Conservation (phyloP, 306 rosid species). For the Dryas drummondii region DNA sequence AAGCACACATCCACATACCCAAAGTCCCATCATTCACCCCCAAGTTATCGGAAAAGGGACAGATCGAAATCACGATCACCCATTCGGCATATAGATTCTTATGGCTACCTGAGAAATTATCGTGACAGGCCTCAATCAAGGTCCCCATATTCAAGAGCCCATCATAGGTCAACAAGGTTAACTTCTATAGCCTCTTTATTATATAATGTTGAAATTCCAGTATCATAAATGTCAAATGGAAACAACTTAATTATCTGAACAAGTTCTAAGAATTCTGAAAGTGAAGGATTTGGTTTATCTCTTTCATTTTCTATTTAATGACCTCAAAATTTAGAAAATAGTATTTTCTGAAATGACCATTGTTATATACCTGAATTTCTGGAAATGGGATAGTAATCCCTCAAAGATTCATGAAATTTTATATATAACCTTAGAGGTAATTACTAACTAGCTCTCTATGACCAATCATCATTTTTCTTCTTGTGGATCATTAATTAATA, state of each 20-base stretch:
- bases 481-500: background rate
- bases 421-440: background rate
- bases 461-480: background rate
- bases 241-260: background rate
- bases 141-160: conserved; percentile 4
- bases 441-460: background rate
- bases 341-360: background rate
- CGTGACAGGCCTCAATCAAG: background rate
- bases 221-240: background rate
- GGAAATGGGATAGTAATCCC: background rate
- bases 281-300: background rate
- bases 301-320: background rate
- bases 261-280: background rate
- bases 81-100: conserved; percentile 1
- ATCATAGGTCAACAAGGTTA: conserved; percentile 11
- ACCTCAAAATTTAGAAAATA: background rate
- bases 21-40: background rate
- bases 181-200: background rate
- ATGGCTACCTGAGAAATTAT: background rate
- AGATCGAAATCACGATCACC: conserved; percentile 11
- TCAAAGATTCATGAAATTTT: background rate
- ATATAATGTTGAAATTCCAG: background rate
- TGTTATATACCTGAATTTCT: background rate
- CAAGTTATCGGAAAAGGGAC: conserved; percentile 2
- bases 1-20: background rate